Evolutionary conservation across 2,329 filamentous ascomycete genomes (phyloP).

Genomic region (Aspergillus calidoustus): DNA sequence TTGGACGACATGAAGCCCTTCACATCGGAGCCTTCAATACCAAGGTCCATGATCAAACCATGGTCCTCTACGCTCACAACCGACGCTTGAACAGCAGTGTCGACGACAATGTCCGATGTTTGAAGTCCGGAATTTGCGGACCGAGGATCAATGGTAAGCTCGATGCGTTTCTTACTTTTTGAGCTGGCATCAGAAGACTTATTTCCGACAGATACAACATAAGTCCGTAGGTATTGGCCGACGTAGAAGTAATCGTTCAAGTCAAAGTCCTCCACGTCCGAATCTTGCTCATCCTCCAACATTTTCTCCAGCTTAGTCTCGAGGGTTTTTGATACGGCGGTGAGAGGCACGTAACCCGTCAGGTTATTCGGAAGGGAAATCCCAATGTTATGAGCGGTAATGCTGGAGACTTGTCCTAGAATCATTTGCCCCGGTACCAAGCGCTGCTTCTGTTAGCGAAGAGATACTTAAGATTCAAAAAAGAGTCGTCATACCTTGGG

Average conservation of each 20-base stretch:
- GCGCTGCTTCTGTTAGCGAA: constrained; percentile 61
- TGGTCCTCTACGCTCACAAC: constrained; percentile 94
- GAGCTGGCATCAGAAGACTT: constrained; percentile 52
- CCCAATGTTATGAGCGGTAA: constrained; percentile 78
- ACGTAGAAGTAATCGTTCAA: constrained; percentile 75
- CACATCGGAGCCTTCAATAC: constrained; percentile 68
- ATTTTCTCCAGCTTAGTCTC: constrained; percentile 74
- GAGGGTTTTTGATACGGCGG: constrained; percentile 82
- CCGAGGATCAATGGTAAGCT: constrained; percentile 80
- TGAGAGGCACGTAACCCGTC: constrained; percentile 84
- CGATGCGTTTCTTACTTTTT: constrained; percentile 79
- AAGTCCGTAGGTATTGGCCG: constrained; percentile 87
- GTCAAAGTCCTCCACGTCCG: constrained; percentile 65
- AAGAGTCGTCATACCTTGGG: constrained; percentile 69
- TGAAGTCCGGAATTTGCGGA: constrained; percentile 77
- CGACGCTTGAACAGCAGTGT: constrained; percentile 83
- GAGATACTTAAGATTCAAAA: background rate
- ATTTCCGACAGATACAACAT: constrained; percentile 77
- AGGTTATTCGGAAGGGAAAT: constrained; percentile 92
- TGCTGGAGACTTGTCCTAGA: constrained; percentile 81
- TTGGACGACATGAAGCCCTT: constrained; percentile 85
- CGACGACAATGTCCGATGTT: constrained; percentile 72
- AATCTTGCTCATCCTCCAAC: constrained; percentile 63
- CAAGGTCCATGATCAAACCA: constrained; percentile 90
- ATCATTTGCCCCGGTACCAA: constrained; percentile 84